Evolutionary conservation across 306 rosid genomes (phyloP).

Genomic region (Fragaria ananassa): DNA sequence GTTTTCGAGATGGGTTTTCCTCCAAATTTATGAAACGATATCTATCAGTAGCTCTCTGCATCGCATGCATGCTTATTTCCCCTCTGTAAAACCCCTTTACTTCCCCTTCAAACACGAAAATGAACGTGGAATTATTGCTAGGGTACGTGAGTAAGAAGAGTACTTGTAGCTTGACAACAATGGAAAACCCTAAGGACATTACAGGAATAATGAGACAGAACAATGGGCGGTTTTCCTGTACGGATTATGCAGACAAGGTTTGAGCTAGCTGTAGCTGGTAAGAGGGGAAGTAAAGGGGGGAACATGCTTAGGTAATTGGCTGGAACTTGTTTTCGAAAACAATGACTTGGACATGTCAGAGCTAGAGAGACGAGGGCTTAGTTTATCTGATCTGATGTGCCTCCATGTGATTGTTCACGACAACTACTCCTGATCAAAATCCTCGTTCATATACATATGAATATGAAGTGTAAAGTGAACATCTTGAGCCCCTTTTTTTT

Average conservation of each 20-base stretch:
- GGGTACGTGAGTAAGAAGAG: not conserved
- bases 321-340: constrained; percentile 51
- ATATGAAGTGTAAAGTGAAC: constrained; percentile 51
- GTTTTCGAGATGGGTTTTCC: not conserved
- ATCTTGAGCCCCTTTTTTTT: constrained; percentile 17
- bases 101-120: not conserved
- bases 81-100: not conserved
- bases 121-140: not conserved
- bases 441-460: constrained; percentile 21
- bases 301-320: constrained; percentile 51
- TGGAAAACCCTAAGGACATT: constrained; percentile 27
- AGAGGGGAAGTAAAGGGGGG: constrained; percentile 36
- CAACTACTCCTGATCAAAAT: constrained; percentile 24
- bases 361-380: constrained; percentile 13
- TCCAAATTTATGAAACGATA: not conserved
- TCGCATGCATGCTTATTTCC: not conserved
- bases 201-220: constrained; percentile 21
- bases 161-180: constrained; percentile 25
- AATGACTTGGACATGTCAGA: constrained; percentile 78
- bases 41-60: not conserved
- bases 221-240: constrained; percentile 22
- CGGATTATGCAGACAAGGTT: constrained; percentile 29
- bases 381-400: constrained; percentile 31
- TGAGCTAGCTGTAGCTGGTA: constrained; percentile 29
- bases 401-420: constrained; percentile 62